phyloP scores from a whole-genome alignment of 2,329 filamentous ascomycete genomes.

The Fusarium sp. region DNA sequence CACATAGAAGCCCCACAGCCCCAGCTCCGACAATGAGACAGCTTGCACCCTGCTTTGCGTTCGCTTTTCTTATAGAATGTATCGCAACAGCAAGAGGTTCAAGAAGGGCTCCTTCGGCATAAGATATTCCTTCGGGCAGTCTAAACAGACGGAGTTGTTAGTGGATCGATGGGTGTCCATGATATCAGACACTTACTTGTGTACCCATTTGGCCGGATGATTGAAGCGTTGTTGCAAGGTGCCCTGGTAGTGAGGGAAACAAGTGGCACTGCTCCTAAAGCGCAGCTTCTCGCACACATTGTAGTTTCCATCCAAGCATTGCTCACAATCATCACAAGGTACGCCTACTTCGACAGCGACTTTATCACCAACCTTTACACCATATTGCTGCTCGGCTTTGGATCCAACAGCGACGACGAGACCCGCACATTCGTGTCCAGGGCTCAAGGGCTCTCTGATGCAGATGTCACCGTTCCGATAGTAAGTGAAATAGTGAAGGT shows the following conservation, averaged over 20 bases:
- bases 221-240: conserved; percentile 69
- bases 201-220: conserved; percentile 69
- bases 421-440: conserved; percentile 71
- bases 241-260: conserved; percentile 66
- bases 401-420: conserved; percentile 65
- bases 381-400: conserved; percentile 60
- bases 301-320: conserved; percentile 67
- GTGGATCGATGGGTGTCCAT: too few relatives aligned
- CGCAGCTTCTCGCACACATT: conserved; percentile 71
- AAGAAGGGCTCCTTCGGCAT: conserved; percentile 7
- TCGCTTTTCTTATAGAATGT: conserved; percentile 1
- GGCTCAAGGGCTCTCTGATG: conserved; percentile 52
- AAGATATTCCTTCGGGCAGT: not conserved
- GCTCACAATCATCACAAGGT: conserved; percentile 68
- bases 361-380: conserved; percentile 61
- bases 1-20: conserved; percentile 13
- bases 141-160: not conserved
- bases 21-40: conserved; percentile 4
- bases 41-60: not conserved
- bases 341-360: conserved; percentile 74
- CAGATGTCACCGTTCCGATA: conserved; percentile 68
- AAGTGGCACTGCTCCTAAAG: conserved; percentile 69
- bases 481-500: conserved; percentile 68
- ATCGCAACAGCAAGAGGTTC: conserved; percentile 11
- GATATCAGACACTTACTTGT: conserved; percentile 47